These are phyloP conservation scores for Colletotrichum plurivorum DNA, from an alignment of 2,329 filamentous ascomycete genomes.

Conservation along the genomic window DNA sequence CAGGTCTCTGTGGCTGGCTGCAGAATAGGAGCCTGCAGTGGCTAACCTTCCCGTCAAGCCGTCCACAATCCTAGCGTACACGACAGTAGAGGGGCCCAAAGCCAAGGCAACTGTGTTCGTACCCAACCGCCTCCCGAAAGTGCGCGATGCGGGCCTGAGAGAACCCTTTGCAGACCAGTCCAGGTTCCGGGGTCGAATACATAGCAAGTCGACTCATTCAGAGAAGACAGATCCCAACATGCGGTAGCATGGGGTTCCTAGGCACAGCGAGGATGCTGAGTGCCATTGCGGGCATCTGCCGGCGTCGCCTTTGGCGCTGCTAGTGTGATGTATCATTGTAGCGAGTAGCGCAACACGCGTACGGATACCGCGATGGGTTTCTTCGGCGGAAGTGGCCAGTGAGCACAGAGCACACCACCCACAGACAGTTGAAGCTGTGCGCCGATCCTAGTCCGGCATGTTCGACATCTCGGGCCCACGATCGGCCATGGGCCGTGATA, in stretches of 20 bases:
- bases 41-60: conserved; percentile 34
- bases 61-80: neutral
- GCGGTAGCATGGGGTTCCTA: conserved; percentile 12
- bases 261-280: conserved; percentile 5
- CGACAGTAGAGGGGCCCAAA: too few species aligned
- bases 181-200: conserved; percentile 28
- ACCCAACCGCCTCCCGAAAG: conserved; percentile 25
- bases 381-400: conserved; percentile 11
- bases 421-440: conserved; percentile 39
- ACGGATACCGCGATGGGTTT: conserved; percentile 7
- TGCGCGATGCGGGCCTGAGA: conserved; percentile 17
- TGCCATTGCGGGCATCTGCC: conserved; percentile 27
- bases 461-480: conserved; percentile 32
- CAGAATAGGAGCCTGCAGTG: conserved; percentile 34
- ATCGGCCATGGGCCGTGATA: conserved; percentile 28
- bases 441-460: conserved; percentile 33
- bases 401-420: conserved; percentile 32
- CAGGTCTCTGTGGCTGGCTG: conserved; percentile 32
- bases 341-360: conserved; percentile 8
- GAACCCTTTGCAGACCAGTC: conserved; percentile 12
- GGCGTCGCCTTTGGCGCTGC: conserved; percentile 30
- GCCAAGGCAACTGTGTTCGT: conserved; percentile 18
- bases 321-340: neutral
- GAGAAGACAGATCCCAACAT: conserved; percentile 12
- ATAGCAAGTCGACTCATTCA: conserved; percentile 5